Percentiles rank a stretch among this genome's conserved stretches.
Conservation (phyloP, 139 green algal genomes). For the Desmodesmus armatus region DNA sequence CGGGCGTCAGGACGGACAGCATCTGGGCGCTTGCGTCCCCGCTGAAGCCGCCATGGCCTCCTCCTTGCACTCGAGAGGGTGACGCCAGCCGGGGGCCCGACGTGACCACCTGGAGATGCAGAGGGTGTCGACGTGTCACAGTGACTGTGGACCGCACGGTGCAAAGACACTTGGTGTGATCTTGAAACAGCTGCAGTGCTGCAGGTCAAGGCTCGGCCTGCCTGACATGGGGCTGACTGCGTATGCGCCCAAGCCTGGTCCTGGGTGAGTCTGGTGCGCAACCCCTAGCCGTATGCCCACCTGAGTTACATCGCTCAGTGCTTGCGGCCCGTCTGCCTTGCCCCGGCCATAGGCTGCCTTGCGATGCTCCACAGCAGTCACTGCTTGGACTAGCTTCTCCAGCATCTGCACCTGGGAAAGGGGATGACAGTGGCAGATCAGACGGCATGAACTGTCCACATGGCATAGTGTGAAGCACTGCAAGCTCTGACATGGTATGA, state of each 20-base stretch:
- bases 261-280: no score
- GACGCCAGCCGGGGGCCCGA: constrained; percentile 9
- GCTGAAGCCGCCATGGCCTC: constrained; percentile 40
- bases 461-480: neutral
- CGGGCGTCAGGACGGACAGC: constrained; percentile 31
- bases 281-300: neutral
- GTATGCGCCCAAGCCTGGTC: no score
- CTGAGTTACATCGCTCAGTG: neutral
- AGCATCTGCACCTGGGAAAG: constrained; percentile 41
- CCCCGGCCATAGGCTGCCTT: constrained; percentile 34
- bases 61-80: neutral
- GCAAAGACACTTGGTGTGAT: no score
- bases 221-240: no score
- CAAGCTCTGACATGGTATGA: neutral
- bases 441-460: neutral
- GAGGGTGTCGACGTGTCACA: no score
- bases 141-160: no score
- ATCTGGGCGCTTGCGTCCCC: constrained; percentile 38
- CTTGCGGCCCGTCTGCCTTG: no score
- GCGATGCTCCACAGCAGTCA: constrained; percentile 30
- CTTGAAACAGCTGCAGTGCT: no score
- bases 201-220: no score
- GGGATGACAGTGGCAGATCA: neutral
- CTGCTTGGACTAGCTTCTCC: constrained; percentile 22
- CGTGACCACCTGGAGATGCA: constrained; percentile 24